Percentiles rank a stretch among this genome's conserved stretches.
phyloP scores from a whole-genome alignment of 2,329 filamentous ascomycete species.

The Albifimbria verrucaria region DNA sequence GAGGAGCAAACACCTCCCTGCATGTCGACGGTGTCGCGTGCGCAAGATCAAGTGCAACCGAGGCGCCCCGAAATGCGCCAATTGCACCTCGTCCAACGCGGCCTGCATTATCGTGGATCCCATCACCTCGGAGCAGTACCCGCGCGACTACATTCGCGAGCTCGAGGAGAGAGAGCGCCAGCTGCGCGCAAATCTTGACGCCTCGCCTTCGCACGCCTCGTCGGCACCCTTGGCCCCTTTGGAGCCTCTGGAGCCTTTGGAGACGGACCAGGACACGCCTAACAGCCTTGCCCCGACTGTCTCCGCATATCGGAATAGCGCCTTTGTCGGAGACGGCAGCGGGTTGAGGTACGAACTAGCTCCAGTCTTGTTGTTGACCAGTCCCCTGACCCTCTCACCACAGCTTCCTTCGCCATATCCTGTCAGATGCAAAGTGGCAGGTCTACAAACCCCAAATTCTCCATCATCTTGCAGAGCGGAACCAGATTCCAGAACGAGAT shows the following conservation, averaged over 20 bases:
- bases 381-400: no score
- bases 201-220: not conserved
- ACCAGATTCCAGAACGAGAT: constrained; percentile 7
- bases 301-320: constrained; percentile 5
- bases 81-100: constrained; percentile 67
- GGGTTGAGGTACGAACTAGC: constrained; percentile 5
- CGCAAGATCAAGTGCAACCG: constrained; percentile 82
- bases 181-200: constrained; percentile 6
- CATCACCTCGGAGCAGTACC: constrained; percentile 11
- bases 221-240: not conserved
- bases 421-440: constrained; percentile 11
- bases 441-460: constrained; percentile 11
- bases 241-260: not conserved
- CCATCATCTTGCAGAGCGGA: constrained; percentile 9
- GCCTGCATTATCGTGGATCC: constrained; percentile 47
- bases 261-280: constrained; percentile 4
- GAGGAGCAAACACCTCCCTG: constrained; percentile 29
- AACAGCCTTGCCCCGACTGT: constrained; percentile 6
- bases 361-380: not conserved
- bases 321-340: constrained; percentile 11
- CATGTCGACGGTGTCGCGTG: constrained; percentile 73
- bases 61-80: constrained; percentile 69
- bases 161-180: constrained; percentile 10
- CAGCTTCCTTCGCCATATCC: constrained; percentile 9
- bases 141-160: constrained; percentile 10